Percentiles rank a stretch among this genome's conserved stretches.
phyloP scores from a whole-genome alignment of 2,329 filamentous ascomycete species.

The Penicillium corylophilum region DNA sequence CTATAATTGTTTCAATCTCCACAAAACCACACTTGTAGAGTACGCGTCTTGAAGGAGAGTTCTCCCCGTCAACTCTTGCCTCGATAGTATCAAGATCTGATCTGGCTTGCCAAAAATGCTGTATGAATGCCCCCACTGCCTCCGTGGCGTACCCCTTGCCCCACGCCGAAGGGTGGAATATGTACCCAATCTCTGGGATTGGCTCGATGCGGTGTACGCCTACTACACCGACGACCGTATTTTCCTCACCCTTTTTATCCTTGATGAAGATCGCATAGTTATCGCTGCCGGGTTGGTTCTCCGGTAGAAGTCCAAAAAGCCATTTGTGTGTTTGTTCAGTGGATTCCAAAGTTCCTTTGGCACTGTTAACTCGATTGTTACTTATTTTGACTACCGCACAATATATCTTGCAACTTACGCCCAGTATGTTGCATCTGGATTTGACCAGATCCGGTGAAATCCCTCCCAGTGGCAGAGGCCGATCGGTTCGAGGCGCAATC shows the following conservation, averaged over 20 bases:
- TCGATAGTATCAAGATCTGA: slow-evolving; percentile 27
- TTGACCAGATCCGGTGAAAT: slow-evolving; percentile 3
- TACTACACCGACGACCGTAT: slow-evolving; percentile 1
- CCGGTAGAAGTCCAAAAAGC: slow-evolving; percentile 1
- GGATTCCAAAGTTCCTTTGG: neutral
- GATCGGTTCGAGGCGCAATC: slow-evolving; percentile 1
- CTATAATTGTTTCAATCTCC: neutral
- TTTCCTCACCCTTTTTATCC: neutral
- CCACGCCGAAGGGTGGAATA: slow-evolving; percentile 56
- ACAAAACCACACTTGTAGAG: slow-evolving; percentile 45
- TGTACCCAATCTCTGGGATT: slow-evolving; percentile 54
- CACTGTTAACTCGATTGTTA: neutral
- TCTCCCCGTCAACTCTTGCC: slow-evolving; percentile 51
- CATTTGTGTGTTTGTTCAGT: neutral
- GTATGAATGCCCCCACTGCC: slow-evolving; percentile 51
- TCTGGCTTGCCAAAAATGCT: slow-evolving; percentile 50
- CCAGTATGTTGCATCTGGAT: slow-evolving; percentile 2
- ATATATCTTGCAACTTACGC: neutral
- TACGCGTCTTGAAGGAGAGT: slow-evolving; percentile 57
- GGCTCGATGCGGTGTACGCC: slow-evolving; percentile 2
- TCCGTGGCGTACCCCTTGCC: slow-evolving; percentile 59
- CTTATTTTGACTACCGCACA: too few species aligned
- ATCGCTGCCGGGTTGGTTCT: neutral
- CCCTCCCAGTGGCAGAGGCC: slow-evolving; percentile 1
- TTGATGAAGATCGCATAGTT: slow-evolving; percentile 3